Evolutionary conservation across 2,329 filamentous ascomycete genomes (phyloP).

Genomic region (Phialophora expanda): DNA sequence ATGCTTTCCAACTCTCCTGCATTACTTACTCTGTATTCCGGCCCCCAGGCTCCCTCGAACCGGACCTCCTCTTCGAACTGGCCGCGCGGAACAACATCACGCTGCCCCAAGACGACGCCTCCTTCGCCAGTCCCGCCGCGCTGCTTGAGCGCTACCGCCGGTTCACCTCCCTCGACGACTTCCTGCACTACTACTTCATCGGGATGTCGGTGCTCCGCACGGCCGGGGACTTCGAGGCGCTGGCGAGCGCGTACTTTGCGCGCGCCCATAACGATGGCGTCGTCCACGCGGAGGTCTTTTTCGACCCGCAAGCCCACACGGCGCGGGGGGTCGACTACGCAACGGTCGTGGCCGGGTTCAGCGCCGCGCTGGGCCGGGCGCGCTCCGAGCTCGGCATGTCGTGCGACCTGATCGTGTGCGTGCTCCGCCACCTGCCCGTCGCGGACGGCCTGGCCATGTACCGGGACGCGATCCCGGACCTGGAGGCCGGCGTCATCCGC

Average conservation of each 20-base stretch:
- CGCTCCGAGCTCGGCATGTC: slow-evolving; percentile 66
- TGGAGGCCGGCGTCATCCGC: slow-evolving; percentile 59
- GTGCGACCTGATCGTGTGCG: slow-evolving; percentile 72
- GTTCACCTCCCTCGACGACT: slow-evolving; percentile 73
- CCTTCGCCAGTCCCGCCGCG: slow-evolving; percentile 65
- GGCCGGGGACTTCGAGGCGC: slow-evolving; percentile 69
- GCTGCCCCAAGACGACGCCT: slow-evolving; percentile 64
- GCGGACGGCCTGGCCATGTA: slow-evolving; percentile 33
- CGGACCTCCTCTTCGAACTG: slow-evolving; percentile 71
- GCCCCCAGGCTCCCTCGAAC: slow-evolving; percentile 61
- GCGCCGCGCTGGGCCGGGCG: slow-evolving; percentile 64
- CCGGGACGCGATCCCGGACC: slow-evolving; percentile 42
- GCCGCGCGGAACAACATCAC: slow-evolving; percentile 69
- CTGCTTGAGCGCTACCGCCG: slow-evolving; percentile 67
- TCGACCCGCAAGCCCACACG: slow-evolving; percentile 78
- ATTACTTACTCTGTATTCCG: background rate
- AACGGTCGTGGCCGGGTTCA: slow-evolving; percentile 68
- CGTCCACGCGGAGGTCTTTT: slow-evolving; percentile 77
- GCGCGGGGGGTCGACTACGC: slow-evolving; percentile 67
- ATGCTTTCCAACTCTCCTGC: background rate
- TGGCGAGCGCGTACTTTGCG: slow-evolving; percentile 74
- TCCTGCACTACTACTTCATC: slow-evolving; percentile 79
- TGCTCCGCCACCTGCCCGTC: slow-evolving; percentile 59
- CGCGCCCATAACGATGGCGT: slow-evolving; percentile 69
- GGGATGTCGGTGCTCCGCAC: slow-evolving; percentile 73